Evolutionary conservation across 148 eudicot species (phyloP).

Genomic region (Rhododendron simsii): DNA sequence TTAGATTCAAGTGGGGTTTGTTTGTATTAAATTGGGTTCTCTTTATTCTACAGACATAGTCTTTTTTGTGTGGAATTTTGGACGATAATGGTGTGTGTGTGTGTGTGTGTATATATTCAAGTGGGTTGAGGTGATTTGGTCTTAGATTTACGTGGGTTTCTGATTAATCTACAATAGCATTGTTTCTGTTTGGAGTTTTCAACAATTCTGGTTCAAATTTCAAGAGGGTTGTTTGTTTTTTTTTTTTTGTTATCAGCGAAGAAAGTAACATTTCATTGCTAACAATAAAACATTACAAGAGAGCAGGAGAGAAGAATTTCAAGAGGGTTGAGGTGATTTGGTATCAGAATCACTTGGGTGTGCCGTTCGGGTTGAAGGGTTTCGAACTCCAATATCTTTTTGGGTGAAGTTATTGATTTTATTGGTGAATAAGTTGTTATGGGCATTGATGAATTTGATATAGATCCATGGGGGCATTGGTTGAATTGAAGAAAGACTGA

Average conservation of each 20-base stretch:
- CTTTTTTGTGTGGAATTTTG: not conserved
- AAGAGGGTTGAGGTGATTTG: not conserved
- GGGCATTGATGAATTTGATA: slow-evolving; percentile 3
- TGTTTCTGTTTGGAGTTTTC: not conserved
- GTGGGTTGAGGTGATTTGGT: not conserved
- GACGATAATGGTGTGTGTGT: not conserved
- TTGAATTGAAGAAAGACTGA: slow-evolving; percentile 10
- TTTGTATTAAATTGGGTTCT: not conserved
- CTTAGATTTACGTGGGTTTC: not conserved
- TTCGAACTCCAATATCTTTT: not conserved
- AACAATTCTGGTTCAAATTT: not conserved
- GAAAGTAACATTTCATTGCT: too few species aligned
- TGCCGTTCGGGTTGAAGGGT: not conserved
- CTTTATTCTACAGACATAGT: not conserved
- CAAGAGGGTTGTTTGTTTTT: not conserved
- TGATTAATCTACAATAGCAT: not conserved
- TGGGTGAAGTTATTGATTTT: not conserved
- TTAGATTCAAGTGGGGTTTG: not conserved
- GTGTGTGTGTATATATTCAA: not conserved
- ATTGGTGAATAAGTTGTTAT: not conserved
- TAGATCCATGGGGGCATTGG: not conserved
- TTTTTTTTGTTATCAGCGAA: too few species aligned
- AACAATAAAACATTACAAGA: too few species aligned
- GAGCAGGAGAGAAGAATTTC: not conserved
- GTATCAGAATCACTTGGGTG: not conserved